Conservation (phyloP, 179 eudicot genomes). For the Camellia oleifera region DNA sequence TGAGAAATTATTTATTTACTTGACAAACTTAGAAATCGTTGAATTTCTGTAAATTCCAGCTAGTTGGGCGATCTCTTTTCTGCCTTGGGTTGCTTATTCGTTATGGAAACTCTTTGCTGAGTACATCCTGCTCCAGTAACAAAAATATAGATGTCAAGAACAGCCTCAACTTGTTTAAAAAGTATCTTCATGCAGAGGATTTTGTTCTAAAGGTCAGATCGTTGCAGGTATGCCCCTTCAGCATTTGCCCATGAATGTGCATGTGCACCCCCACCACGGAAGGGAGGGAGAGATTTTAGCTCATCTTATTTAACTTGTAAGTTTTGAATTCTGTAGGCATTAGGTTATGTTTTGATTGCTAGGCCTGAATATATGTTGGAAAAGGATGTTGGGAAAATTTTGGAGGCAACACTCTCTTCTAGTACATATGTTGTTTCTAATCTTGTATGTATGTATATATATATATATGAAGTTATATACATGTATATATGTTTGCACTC, state of each 20-base stretch:
- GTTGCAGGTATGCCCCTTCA: conserved; percentile 59
- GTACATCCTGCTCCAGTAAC: conserved; percentile 32
- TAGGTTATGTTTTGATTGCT: conserved; percentile 91
- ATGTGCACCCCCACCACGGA: background rate
- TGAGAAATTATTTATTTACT: background rate
- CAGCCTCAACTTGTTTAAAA: conserved; percentile 73
- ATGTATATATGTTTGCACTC: no score
- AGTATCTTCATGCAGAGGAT: conserved; percentile 85
- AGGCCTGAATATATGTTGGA: conserved; percentile 93
- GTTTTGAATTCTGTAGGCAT: conserved; percentile 55
- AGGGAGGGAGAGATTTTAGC: background rate
- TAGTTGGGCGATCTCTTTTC: conserved; percentile 88
- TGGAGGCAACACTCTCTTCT: conserved; percentile 75
- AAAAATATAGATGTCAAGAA: conserved; percentile 49
- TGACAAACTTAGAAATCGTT: background rate
- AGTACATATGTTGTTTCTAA: conserved; percentile 18
- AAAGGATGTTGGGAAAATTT: conserved; percentile 64
- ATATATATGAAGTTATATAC: no score
- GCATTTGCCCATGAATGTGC: conserved; percentile 5
- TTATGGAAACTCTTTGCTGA: conserved; percentile 69
- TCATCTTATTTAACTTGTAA: conserved; percentile 1
- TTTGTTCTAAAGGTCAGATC: conserved; percentile 84
- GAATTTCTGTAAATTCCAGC: conserved; percentile 44
- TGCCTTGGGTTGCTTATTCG: conserved; percentile 96
- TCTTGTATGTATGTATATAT: no score